phyloP scores from a whole-genome alignment of 1,139 yeast genomes.

The Sugiyamaella sp. region DNA sequence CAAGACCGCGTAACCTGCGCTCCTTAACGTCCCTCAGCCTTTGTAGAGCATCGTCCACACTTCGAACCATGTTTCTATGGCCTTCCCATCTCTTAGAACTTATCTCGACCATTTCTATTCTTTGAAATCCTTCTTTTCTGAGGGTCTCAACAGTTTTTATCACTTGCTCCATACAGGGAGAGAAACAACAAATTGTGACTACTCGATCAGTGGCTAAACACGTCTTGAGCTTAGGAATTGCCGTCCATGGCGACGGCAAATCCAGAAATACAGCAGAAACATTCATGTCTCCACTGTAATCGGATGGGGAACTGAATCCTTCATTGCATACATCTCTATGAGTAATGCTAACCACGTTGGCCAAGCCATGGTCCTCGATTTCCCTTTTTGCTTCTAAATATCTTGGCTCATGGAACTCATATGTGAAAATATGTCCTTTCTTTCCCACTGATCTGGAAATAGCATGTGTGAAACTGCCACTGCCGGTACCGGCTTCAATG shows the following conservation, averaged over 20 bases:
- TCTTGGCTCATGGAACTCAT: constrained; percentile 88
- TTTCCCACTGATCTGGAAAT: constrained; percentile 75
- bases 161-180: constrained; percentile 98
- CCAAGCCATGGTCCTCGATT: constrained; percentile 70
- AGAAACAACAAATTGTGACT: constrained; percentile 85
- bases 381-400: constrained; percentile 77
- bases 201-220: constrained; percentile 60
- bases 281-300: constrained; percentile 41
- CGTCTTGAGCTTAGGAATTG: constrained; percentile 70
- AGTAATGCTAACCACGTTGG: constrained; percentile 58
- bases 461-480: constrained; percentile 94
- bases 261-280: constrained; percentile 85
- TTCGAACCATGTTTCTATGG: constrained; percentile 83
- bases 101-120: constrained; percentile 91
- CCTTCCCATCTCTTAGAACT: constrained; percentile 89
- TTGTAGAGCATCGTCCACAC: constrained; percentile 76
- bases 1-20: constrained; percentile 75
- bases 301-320: constrained; percentile 61
- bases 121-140: constrained; percentile 79
- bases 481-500: constrained; percentile 97
- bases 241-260: constrained; percentile 97
- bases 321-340: constrained; percentile 91
- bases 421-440: constrained; percentile 72
- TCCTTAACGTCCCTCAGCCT: constrained; percentile 79
- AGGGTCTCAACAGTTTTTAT: constrained; percentile 78